These are phyloP conservation scores for Stephania japonica DNA, from an alignment of 164 flowering plant species.

Conservation along the genomic window DNA sequence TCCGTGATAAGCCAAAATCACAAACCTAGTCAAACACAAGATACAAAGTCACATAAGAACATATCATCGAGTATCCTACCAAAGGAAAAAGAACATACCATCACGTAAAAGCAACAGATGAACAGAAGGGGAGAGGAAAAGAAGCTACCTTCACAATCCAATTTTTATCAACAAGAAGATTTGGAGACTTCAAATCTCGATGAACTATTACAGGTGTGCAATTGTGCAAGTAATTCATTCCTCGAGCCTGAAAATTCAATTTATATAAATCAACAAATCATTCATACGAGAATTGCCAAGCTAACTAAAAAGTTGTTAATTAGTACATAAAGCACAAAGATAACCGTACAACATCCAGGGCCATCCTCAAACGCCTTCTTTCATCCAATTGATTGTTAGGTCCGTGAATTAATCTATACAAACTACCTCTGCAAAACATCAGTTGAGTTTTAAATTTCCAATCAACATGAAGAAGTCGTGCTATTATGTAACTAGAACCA, in stretches of 20 bases:
- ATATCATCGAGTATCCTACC: neutral
- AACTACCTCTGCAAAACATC: slow-evolving; percentile 75
- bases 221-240: slow-evolving; percentile 94
- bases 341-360: slow-evolving; percentile 75
- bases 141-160: slow-evolving; percentile 89
- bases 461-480: slow-evolving; percentile 5
- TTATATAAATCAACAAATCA: slow-evolving; percentile 11
- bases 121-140: neutral
- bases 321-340: slow-evolving; percentile 9
- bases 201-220: slow-evolving; percentile 83
- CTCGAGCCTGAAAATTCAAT: slow-evolving; percentile 65
- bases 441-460: slow-evolving; percentile 19
- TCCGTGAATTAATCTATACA: slow-evolving; percentile 80
- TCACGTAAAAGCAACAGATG: slow-evolving; percentile 1
- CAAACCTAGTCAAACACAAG: slow-evolving; percentile 51
- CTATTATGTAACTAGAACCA: neutral
- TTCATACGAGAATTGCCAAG: slow-evolving; percentile 9
- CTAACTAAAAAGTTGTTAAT: slow-evolving; percentile 4
- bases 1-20: slow-evolving; percentile 89
- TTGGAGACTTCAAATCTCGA: slow-evolving; percentile 95
- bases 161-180: slow-evolving; percentile 94
- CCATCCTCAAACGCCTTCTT: slow-evolving; percentile 78
- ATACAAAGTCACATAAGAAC: neutral
- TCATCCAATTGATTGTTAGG: slow-evolving; percentile 87
- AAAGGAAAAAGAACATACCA: neutral